Conservation (phyloP, 257 asterid species). For the Solanum neorickii region DNA sequence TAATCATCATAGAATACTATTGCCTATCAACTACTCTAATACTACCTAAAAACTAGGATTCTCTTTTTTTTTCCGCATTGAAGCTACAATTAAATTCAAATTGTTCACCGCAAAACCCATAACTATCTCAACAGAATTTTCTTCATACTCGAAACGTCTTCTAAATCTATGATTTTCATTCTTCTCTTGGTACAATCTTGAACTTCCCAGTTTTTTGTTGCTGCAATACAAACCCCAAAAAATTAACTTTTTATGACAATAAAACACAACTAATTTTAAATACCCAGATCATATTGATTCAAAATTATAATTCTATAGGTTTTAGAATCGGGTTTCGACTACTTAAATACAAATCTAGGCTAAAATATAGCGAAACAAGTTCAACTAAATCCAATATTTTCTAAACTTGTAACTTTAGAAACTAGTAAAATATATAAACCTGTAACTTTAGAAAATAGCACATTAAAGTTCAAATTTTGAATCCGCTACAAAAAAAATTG, state of each 20-base stretch:
- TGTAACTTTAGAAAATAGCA: background rate
- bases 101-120: background rate
- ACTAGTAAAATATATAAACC: background rate
- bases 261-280: background rate
- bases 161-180: background rate
- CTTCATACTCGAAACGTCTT: too few relatives aligned
- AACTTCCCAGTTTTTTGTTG: conserved; percentile 78
- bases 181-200: conserved; percentile 85
- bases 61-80: background rate
- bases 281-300: background rate
- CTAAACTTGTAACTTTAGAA: background rate
- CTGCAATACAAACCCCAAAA: conserved; percentile 27
- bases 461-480: background rate
- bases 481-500: rapidly evolving
- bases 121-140: too few relatives aligned
- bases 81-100: rapidly evolving
- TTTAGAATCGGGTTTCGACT: background rate
- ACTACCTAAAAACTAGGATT: background rate
- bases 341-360: background rate
- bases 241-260: too few relatives aligned
- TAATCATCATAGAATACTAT: background rate
- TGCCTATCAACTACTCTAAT: background rate
- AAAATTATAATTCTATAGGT: background rate
- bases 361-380: background rate
- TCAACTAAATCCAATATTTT: background rate